A percentile compares a stretch with the other conserved stretches of the same genome.
These are phyloP conservation scores for Fusarium torreyae DNA, from an alignment of 2,329 filamentous ascomycete genomes.

Conservation along the genomic window DNA sequence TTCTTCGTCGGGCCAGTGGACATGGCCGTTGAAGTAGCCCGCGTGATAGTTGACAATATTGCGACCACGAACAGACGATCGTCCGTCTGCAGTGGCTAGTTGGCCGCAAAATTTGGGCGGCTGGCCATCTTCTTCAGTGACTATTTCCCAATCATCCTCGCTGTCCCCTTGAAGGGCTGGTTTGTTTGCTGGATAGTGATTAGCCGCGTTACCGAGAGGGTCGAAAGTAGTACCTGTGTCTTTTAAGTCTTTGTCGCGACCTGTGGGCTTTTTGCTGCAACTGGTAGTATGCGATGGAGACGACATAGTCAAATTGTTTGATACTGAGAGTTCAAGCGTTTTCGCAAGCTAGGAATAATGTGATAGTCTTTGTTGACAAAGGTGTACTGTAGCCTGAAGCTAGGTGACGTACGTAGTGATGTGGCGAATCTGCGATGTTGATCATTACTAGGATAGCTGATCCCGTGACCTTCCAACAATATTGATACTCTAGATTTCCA, in stretches of 20 bases:
- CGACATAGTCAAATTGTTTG: background rate
- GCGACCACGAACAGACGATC: too few species aligned
- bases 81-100: too few species aligned
- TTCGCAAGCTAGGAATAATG: too few species aligned
- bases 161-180: background rate
- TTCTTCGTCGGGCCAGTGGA: background rate
- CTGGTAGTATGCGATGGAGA: background rate
- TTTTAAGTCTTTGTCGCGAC: background rate
- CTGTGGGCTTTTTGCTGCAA: background rate
- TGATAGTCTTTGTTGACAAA: too few species aligned
- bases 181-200: background rate
- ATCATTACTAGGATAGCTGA: background rate
- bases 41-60: too few species aligned
- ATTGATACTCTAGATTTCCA: too few species aligned
- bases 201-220: background rate
- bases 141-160: conserved; percentile 29
- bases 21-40: too few species aligned
- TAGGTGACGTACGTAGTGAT: background rate
- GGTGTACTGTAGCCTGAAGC: background rate
- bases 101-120: too few species aligned
- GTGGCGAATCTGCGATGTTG: conserved; percentile 3
- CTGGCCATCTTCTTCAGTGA: conserved; percentile 3
- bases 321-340: too few species aligned
- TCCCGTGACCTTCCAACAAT: background rate
- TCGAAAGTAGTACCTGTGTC: background rate